A percentile compares a stretch with the other conserved stretches of the same genome.
Conservation (phyloP, 2,329 filamentous ascomycete species). For the Endocalyx cinctus region DNA sequence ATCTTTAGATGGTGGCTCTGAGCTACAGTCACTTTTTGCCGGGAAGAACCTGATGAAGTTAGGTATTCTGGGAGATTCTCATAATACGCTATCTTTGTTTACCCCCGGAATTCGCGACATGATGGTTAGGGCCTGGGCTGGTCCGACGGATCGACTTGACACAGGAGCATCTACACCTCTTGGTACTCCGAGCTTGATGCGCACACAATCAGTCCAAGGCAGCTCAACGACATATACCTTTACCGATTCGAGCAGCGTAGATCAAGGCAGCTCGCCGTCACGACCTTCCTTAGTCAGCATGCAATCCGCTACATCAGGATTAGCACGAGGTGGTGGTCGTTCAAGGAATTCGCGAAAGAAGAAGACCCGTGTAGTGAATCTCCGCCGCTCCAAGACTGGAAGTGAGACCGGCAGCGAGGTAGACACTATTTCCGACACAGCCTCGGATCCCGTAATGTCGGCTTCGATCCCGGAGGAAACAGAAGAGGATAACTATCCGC, state of each 20-base stretch:
- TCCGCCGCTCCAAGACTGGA: conserved; percentile 59
- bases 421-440: conserved; percentile 46
- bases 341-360: conserved; percentile 66
- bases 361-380: conserved; percentile 79
- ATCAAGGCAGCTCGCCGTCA: conserved; percentile 59
- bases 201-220: conserved; percentile 59
- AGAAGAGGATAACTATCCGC: conserved; percentile 32
- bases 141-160: conserved; percentile 67
- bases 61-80: conserved; percentile 78
- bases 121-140: conserved; percentile 89
- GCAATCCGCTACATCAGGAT: conserved; percentile 55
- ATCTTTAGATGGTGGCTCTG: conserved; percentile 72
- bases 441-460: conserved; percentile 56
- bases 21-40: conserved; percentile 86
- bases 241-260: conserved; percentile 63
- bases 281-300: conserved; percentile 63
- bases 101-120: conserved; percentile 87
- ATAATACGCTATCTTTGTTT: conserved; percentile 85
- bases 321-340: conserved; percentile 59
- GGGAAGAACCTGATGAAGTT: conserved; percentile 88
- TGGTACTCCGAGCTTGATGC: conserved; percentile 50
- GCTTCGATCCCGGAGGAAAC: conserved; percentile 56
- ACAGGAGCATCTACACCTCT: conserved; percentile 42
- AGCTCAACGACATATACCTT: conserved; percentile 65
- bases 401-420: conserved; percentile 47